Base-by-base conservation (phyloP, 306 rosid species). In the Castanopsis chinensis region DNA sequence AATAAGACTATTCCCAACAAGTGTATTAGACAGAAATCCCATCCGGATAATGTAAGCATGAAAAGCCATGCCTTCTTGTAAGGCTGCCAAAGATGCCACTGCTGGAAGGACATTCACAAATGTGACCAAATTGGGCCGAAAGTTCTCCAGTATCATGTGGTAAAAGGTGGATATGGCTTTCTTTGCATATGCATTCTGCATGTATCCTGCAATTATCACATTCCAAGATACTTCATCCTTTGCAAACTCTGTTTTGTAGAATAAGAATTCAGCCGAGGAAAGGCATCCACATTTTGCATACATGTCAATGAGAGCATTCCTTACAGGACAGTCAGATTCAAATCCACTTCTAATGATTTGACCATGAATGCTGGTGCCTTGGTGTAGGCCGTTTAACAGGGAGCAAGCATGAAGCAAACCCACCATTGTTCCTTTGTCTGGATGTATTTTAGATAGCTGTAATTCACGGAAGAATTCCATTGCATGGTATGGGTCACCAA, bases 191-290 rank as follows among this genome's bases (percentile, higher is more conserved):
- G 83, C 83, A 25, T 78, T 83, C 76, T 83, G 81, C 82, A 83
- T 52, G 78, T 89, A 90, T 58, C 95, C 93, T 19, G 89, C 76
- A 81, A 86, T 90, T 85, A 90, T 82, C 17, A 71, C 95, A 87
- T 90, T 92, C 95, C 94, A 92, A 69, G 83, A 67, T 56, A 77
- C 84, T 33, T 71, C 90, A 67, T 89, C 88, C 75, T 85, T 84
- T 69, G 35, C 32, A 53, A 74, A 71, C 73, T 83, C 74, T 52
- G 73, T 86, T 83, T 65, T 54, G 67, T 37, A 37, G 83, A 89
- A 92, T 78, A 90, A 74, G 76, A 76, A 19, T 78, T 89, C 90
- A 5, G 88, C 93, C 17, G 89, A 89, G 49, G 65, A 72, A 73
- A 89, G 81, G 81, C 75, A 77, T 37, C 92, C 89, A 52, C 92